Evolutionary conservation across 2,329 filamentous ascomycete genomes (phyloP).

Genomic region (Colletotrichum costaricense): DNA sequence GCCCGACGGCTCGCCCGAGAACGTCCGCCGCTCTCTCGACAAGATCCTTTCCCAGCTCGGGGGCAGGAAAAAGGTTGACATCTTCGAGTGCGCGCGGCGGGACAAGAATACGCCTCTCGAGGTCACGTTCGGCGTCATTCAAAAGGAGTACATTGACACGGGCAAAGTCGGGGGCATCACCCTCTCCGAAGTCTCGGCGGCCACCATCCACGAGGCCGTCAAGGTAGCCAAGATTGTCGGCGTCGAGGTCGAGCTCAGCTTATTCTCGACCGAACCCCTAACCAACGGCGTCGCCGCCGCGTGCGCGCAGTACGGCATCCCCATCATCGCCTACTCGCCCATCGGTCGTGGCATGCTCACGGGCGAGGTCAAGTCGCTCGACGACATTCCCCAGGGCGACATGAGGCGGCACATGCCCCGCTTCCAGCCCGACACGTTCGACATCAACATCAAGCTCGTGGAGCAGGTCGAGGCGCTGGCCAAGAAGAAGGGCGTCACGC

Average conservation of each 20-base stretch:
- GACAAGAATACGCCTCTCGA: constrained; percentile 61
- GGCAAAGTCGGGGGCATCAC: constrained; percentile 64
- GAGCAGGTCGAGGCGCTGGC: constrained; percentile 68
- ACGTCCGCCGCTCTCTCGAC: constrained; percentile 68
- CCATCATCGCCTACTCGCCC: constrained; percentile 79
- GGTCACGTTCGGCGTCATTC: constrained; percentile 54
- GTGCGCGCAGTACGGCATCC: constrained; percentile 73
- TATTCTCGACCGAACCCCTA: constrained; percentile 60
- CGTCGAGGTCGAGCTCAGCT: constrained; percentile 66
- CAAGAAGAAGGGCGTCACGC: constrained; percentile 67
- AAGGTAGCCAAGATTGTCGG: constrained; percentile 56
- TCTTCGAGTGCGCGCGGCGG: constrained; percentile 69
- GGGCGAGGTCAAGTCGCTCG: constrained; percentile 60
- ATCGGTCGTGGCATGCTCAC: constrained; percentile 70
- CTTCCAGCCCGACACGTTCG: constrained; percentile 72
- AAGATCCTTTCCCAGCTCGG: constrained; percentile 61
- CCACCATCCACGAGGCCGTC: constrained; percentile 60
- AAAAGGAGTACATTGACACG: constrained; percentile 61
- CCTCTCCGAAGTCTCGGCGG: constrained; percentile 62
- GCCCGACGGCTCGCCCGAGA: constrained; percentile 64
- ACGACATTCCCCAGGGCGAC: constrained; percentile 68
- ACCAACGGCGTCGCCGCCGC: constrained; percentile 63
- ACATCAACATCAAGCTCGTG: constrained; percentile 73
- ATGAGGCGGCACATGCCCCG: constrained; percentile 60
- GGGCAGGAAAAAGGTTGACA: constrained; percentile 70